These are phyloP conservation scores for Jamesozyma jinghongensis DNA, from an alignment of 805 yeast species.

Conservation along the genomic window DNA sequence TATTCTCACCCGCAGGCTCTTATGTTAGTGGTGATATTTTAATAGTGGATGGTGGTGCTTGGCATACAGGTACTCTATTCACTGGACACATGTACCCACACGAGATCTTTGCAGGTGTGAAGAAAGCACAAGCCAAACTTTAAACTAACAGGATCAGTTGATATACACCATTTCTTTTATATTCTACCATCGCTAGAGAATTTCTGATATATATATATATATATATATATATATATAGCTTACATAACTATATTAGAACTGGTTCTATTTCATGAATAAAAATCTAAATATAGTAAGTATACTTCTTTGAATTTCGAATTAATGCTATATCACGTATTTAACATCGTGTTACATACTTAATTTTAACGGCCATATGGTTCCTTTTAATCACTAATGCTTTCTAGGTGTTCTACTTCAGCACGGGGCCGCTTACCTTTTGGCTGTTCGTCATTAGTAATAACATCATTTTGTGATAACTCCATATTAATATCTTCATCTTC, in stretches of 20 bases:
- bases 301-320: too few relatives aligned
- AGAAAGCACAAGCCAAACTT: constrained; percentile 29
- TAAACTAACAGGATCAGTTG: constrained; percentile 11
- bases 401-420: constrained; percentile 3
- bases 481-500: constrained; percentile 3
- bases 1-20: constrained; percentile 74
- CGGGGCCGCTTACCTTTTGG: constrained; percentile 3
- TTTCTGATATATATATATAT: too few relatives aligned
- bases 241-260: too few relatives aligned
- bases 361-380: too few relatives aligned
- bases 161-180: too few relatives aligned
- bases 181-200: too few relatives aligned
- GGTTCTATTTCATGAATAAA: too few relatives aligned
- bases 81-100: constrained; percentile 39
- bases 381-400: too few relatives aligned
- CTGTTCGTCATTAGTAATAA: not conserved
- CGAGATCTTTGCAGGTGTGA: constrained; percentile 23
- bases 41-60: constrained; percentile 84
- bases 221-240: too few relatives aligned
- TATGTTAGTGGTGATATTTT: constrained; percentile 70
- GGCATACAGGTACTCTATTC: constrained; percentile 60
- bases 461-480: not conserved
- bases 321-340: too few relatives aligned
- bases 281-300: too few relatives aligned
- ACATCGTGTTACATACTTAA: too few relatives aligned